A percentile compares a stretch with the other conserved stretches of the same genome.
Conservation (phyloP, 768 basidiomycete species). For the Udeniomyces megalosporus region DNA sequence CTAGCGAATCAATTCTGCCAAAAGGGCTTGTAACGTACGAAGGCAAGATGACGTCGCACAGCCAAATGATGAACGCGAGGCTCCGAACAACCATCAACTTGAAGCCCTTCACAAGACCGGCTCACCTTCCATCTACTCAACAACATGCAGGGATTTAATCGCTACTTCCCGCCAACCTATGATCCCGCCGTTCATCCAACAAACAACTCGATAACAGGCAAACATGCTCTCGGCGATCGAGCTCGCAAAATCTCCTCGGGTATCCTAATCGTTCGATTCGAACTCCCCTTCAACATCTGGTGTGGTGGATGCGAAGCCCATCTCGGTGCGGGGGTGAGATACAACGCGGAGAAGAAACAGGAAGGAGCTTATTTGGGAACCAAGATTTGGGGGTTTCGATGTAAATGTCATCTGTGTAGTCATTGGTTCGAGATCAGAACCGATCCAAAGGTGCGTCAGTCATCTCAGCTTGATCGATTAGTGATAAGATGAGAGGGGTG, state of each 20-base stretch:
- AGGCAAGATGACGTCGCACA: too few species aligned
- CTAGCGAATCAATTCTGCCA: too few species aligned
- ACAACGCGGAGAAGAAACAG: conserved; percentile 98
- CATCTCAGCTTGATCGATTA: not conserved
- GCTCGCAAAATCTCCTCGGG: conserved; percentile 94
- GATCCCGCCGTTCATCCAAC: conserved; percentile 20
- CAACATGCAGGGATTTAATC: conserved; percentile 48
- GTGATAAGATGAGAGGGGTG: not conserved
- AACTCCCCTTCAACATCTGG: conserved; percentile 34
- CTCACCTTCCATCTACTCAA: too few species aligned
- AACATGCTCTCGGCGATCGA: conserved; percentile 47
- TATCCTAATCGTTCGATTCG: conserved; percentile 86
- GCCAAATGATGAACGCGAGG: too few species aligned
- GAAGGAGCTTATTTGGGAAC: conserved; percentile 88
- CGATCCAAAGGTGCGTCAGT: conserved; percentile 63
- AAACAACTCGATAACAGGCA: conserved; percentile 38
- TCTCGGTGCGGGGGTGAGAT: conserved; percentile 98
- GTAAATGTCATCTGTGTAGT: conserved; percentile 91
- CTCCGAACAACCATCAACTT: too few species aligned
- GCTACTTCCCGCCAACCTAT: conserved; percentile 45
- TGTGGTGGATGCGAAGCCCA: conserved; percentile 39
- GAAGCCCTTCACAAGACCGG: too few species aligned
- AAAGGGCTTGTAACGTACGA: too few species aligned
- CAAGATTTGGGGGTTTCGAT: conserved; percentile 84
- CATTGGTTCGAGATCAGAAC: conserved; percentile 98